Conservation (phyloP, 2,329 filamentous ascomycete genomes). For the Aspergillus phoenicis region DNA sequence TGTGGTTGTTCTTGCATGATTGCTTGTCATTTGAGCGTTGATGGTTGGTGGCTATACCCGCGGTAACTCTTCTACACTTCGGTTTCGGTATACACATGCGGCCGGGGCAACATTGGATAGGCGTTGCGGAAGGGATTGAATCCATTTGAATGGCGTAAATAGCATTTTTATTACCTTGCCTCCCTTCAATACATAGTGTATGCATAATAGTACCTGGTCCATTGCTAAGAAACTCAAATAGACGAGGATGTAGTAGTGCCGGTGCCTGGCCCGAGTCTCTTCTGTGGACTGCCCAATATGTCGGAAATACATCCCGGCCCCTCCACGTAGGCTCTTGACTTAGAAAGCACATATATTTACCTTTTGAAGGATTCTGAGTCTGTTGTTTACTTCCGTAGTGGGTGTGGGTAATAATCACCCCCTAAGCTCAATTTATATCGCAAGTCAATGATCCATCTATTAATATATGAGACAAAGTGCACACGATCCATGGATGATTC, state of each 20-base stretch:
- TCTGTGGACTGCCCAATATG: no score
- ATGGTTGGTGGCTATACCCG: conserved; percentile 6
- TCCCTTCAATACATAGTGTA: background rate
- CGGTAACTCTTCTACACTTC: background rate
- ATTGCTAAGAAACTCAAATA: background rate
- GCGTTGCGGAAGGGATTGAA: background rate
- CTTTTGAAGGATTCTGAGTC: no score
- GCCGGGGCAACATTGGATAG: conserved; percentile 4
- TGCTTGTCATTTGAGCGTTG: conserved; percentile 15
- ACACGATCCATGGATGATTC: background rate
- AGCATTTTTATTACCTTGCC: background rate
- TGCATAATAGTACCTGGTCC: background rate
- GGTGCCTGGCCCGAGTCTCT: no score
- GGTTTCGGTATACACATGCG: background rate
- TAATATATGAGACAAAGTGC: no score
- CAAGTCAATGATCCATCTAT: no score
- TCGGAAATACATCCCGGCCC: no score
- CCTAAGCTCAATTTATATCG: no score
- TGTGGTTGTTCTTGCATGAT: conserved; percentile 10
- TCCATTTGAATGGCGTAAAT: background rate
- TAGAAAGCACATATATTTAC: no score
- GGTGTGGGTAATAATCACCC: no score
- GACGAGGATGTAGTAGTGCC: no score
- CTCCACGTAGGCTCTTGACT: no score
- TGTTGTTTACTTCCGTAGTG: no score